A percentile compares a stretch with the other conserved stretches of the same genome.
Evolutionary conservation across 495 filamentous ascomycete species (phyloP).

Genomic region (Penicilliopsis zonata): DNA sequence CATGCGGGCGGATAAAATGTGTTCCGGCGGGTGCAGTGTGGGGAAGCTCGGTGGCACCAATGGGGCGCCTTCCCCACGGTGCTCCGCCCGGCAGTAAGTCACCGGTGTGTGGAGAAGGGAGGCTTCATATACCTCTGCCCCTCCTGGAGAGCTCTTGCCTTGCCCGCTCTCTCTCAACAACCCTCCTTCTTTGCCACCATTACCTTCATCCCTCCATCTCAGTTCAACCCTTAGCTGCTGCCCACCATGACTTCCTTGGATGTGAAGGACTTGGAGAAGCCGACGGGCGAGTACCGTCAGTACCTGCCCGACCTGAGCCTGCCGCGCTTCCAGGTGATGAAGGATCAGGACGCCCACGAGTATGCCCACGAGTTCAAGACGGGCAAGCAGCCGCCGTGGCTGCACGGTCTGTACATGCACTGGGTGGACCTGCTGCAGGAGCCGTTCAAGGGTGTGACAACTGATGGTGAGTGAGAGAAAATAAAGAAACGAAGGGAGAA

Average conservation of each 20-base stretch:
- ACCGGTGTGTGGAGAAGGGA: neutral
- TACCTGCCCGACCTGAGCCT: constrained; percentile 49
- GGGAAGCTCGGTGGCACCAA: neutral
- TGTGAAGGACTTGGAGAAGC: constrained; percentile 8
- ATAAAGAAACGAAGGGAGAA: too few relatives aligned
- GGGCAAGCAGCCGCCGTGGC: constrained; percentile 49
- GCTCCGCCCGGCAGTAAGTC: too few relatives aligned
- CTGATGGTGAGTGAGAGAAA: constrained; percentile 51
- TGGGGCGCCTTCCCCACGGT: neutral
- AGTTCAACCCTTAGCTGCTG: too few relatives aligned
- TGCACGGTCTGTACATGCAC: constrained; percentile 52
- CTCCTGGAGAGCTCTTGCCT: too few relatives aligned
- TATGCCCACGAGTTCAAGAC: constrained; percentile 51
- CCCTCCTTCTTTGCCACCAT: too few relatives aligned
- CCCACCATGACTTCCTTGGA: neutral
- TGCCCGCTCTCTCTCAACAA: too few relatives aligned
- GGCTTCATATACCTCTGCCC: neutral
- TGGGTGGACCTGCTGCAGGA: constrained; percentile 54
- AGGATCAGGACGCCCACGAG: constrained; percentile 49
- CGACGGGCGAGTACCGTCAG: constrained; percentile 38
- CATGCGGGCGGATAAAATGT: neutral
- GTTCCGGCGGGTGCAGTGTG: neutral
- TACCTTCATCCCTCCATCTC: too few relatives aligned
- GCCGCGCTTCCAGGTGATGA: constrained; percentile 50
- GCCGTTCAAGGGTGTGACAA: constrained; percentile 61